phyloP scores from a whole-genome alignment of 768 basidiomycete species.

The Strobilomyces confusus region DNA sequence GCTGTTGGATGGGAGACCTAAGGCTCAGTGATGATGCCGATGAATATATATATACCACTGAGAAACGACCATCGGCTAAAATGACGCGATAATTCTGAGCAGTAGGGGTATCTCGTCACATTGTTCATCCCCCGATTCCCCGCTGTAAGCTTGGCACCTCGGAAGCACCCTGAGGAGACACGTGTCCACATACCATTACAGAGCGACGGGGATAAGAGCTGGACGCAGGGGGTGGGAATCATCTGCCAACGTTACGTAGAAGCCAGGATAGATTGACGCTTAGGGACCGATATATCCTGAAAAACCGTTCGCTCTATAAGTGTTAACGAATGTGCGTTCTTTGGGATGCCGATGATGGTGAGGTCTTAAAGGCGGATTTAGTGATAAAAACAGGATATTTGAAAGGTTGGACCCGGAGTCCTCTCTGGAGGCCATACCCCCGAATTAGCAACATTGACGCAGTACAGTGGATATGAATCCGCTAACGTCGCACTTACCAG shows the following conservation, averaged over 20 bases:
- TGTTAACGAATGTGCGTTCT: background rate
- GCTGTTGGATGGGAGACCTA: conserved; percentile 1
- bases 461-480: background rate
- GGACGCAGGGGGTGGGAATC: conserved; percentile 17
- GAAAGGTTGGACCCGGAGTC: background rate
- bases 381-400: background rate
- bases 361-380: background rate
- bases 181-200: conserved; percentile 21
- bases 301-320: background rate
- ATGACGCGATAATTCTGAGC: conserved; percentile 9
- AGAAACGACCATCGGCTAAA: conserved; percentile 9
- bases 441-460: conserved; percentile 3
- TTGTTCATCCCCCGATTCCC: conserved; percentile 17
- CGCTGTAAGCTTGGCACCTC: conserved; percentile 11
- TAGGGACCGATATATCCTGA: conserved; percentile 6
- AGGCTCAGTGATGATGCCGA: conserved; percentile 2
- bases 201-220: conserved; percentile 9
- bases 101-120: conserved; percentile 8
- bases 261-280: conserved; percentile 10
- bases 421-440: background rate
- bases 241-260: conserved; percentile 17
- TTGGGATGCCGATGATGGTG: background rate
- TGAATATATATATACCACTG: conserved; percentile 17
- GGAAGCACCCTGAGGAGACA: conserved; percentile 10
- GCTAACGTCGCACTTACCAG: background rate